Evolutionary conservation across 2,329 filamentous ascomycete genomes (phyloP), one percentile per base, ranked within the genome.

Genomic region (Aureobasidium subglaciale): DNA sequence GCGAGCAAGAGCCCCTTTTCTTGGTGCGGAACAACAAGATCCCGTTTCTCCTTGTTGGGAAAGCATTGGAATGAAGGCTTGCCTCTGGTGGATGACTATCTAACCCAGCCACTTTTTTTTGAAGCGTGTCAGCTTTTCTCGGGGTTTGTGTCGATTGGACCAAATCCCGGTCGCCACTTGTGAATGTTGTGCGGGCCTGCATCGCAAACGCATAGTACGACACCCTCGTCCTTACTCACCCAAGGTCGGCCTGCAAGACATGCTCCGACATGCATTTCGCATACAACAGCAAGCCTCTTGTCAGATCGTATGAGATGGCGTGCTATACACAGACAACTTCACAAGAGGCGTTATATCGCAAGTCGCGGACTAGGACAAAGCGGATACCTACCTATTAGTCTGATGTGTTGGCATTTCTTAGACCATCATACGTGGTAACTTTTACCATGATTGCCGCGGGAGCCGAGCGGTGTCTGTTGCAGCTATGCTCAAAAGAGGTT

Each of bases 71-170:
- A 38, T 29, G 34, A 25, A 8, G 22, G 25, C 20, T 49, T 49
- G 22, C 7, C 20, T 16, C 16, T 49, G 29, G 43, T 32, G 7
- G 11, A 22, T 30, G 32, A 18, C 16, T 3, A 41, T 15, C 34
- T 38, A 34, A 38, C 46, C 46, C 46, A 50, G 46, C 46, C 46
- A 50, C 34, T 50, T 16, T 32, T 50, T 38, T 50, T 52, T 24
- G 48, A 35, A 32, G 35, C 35, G 35, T 50, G 46, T 50, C 46
- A 50, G 35, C 16, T n/a, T 32, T 32, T 41, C 13, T 52, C 37
- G 48, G 48, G 35, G 2, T 20, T 13, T 52, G 35, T 18, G 11
- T 41, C 48, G 34, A 41, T 52, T 40, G 25, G 48, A 50, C 20
- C n/a, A 24, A 37, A 37, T 10, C 15, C 32, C 27, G 32, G 16